These are phyloP conservation scores for Venturia effusa DNA, from an alignment of 2,329 filamentous ascomycete species.

Conservation along the genomic window DNA sequence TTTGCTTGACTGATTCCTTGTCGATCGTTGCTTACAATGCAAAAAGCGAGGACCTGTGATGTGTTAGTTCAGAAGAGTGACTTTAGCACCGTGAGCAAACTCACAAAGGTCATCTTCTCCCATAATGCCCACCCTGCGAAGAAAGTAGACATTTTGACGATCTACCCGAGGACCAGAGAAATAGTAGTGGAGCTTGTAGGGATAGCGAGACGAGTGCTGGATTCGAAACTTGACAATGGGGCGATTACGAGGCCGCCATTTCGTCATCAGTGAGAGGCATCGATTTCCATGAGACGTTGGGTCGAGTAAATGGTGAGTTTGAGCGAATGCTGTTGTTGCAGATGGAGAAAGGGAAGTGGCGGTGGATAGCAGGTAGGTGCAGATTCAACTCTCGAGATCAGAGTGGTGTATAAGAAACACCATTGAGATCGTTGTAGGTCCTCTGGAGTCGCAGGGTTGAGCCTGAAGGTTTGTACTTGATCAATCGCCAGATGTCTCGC, in stretches of 20 bases:
- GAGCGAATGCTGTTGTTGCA: constrained; percentile 3
- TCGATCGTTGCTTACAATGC: not conserved
- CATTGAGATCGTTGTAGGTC: not conserved
- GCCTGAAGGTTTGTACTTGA: not conserved
- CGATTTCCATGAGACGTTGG: not conserved
- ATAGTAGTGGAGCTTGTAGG: constrained; percentile 9
- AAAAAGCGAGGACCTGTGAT: constrained; percentile 3
- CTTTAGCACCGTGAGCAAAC: not conserved
- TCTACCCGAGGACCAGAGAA: constrained; percentile 14
- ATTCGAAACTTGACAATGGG: not conserved
- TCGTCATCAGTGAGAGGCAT: not conserved
- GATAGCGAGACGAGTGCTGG: constrained; percentile 8
- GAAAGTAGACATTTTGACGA: constrained; percentile 22
- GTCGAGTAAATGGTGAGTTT: not conserved
- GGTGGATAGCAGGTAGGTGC: not conserved
- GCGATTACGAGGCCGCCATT: not conserved
- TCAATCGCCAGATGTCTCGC: not conserved
- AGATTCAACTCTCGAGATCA: not conserved
- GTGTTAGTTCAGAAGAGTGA: constrained; percentile 18
- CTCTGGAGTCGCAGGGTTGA: not conserved
- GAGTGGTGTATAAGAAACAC: not conserved
- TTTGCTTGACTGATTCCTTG: not conserved
- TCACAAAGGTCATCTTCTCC: constrained; percentile 83
- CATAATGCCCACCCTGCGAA: constrained; percentile 60
- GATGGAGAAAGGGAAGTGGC: not conserved